Conservation (phyloP, 768 basidiomycete species). For the Pleurotus sapidus region DNA sequence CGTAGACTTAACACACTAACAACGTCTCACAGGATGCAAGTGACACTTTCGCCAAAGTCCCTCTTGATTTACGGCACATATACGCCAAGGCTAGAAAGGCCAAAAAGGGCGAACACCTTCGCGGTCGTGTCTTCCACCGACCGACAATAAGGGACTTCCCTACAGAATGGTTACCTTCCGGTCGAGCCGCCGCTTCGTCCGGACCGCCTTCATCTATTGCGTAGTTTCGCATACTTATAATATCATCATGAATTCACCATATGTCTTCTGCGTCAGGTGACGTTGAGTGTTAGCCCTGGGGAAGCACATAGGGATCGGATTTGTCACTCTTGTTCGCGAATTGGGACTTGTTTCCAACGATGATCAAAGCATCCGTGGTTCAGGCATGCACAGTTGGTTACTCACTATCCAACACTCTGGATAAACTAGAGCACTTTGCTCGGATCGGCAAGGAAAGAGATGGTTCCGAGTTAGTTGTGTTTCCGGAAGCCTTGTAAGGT, state of each 20-base stretch:
- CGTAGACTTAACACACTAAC: conserved; percentile 12
- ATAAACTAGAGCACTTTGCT: conserved; percentile 46
- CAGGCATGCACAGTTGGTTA: conserved; percentile 49
- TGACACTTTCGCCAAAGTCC: conserved; percentile 58
- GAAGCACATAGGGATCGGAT: background rate
- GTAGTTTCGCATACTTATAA: background rate
- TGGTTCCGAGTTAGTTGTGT: conserved; percentile 45
- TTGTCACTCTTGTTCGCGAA: background rate
- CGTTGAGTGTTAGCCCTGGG: background rate
- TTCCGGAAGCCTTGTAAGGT: conserved; percentile 57
- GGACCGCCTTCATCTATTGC: background rate
- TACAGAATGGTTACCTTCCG: conserved; percentile 70
- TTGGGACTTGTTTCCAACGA: conserved; percentile 14
- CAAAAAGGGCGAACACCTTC: conserved; percentile 67
- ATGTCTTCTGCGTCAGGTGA: background rate
- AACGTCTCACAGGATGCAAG: conserved; percentile 30
- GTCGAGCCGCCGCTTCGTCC: conserved; percentile 1
- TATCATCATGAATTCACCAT: no score
- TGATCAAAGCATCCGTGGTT: conserved; percentile 48
- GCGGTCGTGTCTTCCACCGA: conserved; percentile 47
- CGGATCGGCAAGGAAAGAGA: conserved; percentile 45
- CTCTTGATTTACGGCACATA: conserved; percentile 81
- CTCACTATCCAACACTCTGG: conserved; percentile 41
- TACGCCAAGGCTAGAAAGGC: conserved; percentile 70
- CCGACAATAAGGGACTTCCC: conserved; percentile 82